phyloP scores from a whole-genome alignment of 2,329 filamentous ascomycete species.

The Lomentospora prolificans region DNA sequence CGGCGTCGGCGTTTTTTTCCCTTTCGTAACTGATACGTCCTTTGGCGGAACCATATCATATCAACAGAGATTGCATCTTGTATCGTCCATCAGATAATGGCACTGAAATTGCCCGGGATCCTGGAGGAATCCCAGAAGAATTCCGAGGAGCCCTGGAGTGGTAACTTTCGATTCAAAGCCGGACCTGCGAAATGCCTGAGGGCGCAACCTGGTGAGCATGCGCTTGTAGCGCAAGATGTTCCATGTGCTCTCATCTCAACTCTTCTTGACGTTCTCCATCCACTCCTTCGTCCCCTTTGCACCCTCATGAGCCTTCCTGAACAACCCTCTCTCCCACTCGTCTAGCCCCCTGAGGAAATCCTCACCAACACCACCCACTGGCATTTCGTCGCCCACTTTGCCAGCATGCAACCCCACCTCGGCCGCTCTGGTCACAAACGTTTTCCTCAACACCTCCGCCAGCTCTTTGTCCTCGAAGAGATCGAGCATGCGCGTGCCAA shows the following conservation, averaged over 20 bases:
- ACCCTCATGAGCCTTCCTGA: slow-evolving; percentile 65
- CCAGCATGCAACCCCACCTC: slow-evolving; percentile 85
- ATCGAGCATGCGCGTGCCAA: slow-evolving; percentile 78
- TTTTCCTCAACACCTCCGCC: slow-evolving; percentile 63
- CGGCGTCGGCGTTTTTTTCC: background rate
- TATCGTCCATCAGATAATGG: background rate
- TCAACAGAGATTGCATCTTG: background rate
- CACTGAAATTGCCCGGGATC: too few species aligned
- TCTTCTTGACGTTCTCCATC: slow-evolving; percentile 47
- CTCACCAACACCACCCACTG: slow-evolving; percentile 42
- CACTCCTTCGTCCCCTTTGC: slow-evolving; percentile 61
- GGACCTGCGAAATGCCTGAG: too few species aligned
- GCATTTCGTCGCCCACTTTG: slow-evolving; percentile 61
- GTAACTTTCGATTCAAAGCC: too few species aligned
- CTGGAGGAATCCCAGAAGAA: too few species aligned
- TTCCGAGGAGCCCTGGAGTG: too few species aligned
- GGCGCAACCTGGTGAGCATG: too few species aligned
- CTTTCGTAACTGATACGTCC: background rate
- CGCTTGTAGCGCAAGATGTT: too few species aligned
- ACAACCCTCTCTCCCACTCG: slow-evolving; percentile 75
- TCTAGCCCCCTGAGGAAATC: slow-evolving; percentile 85
- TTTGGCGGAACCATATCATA: background rate
- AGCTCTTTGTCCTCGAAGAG: slow-evolving; percentile 76
- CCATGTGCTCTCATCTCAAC: too few species aligned
- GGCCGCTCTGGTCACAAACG: slow-evolving; percentile 70